A percentile compares a stretch with the other conserved stretches of the same genome.
phyloP scores from a whole-genome alignment of 2,329 filamentous ascomycete genomes.

The Fusarium sp. region DNA sequence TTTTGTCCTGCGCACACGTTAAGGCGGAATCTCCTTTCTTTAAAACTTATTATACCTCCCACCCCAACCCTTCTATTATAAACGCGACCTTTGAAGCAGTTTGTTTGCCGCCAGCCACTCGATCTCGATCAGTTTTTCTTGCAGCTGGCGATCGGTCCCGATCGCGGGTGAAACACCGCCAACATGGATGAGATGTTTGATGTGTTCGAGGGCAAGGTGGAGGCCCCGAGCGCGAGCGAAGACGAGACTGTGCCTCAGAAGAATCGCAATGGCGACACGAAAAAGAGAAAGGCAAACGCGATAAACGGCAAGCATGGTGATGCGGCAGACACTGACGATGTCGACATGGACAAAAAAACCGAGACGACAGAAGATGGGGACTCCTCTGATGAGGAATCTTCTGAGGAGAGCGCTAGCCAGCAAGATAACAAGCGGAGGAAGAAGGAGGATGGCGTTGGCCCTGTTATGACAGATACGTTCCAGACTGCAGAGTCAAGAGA shows the following conservation, averaged over 20 bases:
- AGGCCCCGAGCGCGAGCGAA: conserved; percentile 58
- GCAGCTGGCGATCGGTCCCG: conserved; percentile 24
- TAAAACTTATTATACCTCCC: too few relatives aligned
- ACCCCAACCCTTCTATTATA: too few relatives aligned
- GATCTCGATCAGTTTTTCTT: conserved; percentile 34
- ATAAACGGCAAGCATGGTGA: conserved; percentile 62
- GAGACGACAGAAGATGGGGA: conserved; percentile 56
- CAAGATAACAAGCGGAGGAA: conserved; percentile 73
- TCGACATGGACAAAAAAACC: conserved; percentile 58
- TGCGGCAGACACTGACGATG: conserved; percentile 42
- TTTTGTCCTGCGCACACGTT: conserved; percentile 2
- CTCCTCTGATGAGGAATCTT: conserved; percentile 53
- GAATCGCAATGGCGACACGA: conserved; percentile 70
- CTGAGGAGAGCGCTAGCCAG: conserved; percentile 62
- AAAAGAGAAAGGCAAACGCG: conserved; percentile 89
- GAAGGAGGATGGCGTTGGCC: conserved; percentile 71
- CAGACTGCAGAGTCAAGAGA: conserved; percentile 95
- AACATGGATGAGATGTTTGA: conserved; percentile 85
- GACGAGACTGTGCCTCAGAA: conserved; percentile 61
- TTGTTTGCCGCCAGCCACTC: conserved; percentile 7
- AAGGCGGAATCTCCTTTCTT: not conserved
- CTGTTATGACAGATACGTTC: conserved; percentile 92
- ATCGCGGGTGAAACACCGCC: conserved; percentile 36
- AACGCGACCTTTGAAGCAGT: not conserved
- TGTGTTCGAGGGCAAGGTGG: conserved; percentile 77